Base-by-base conservation (phyloP, 202 grass and related monocot species). In the Musa balbisiana region DNA sequence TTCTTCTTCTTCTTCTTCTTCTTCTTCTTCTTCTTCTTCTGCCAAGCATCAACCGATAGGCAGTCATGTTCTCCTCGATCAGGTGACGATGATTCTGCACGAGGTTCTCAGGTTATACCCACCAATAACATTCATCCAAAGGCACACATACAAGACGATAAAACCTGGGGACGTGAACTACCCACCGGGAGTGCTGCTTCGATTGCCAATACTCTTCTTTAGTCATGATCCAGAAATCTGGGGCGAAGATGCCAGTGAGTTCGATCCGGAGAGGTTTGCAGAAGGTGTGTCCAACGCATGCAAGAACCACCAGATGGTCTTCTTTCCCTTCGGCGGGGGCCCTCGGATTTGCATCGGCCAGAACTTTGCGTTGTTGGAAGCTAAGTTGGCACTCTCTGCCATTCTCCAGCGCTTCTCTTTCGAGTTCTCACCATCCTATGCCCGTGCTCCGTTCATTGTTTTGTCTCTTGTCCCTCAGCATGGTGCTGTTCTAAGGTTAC, bases 21-120 rank as follows among this genome's bases (percentile, higher is more conserved):
- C n/a, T n/a, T n/a, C n/a, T n/a, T n/a, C n/a, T n/a, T n/a, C n/a
- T n/a, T n/a, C n/a, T n/a, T n/a, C n/a, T n/a, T n/a, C n/a, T n/a
- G 29, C 29, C 29, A 33, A 3, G 2, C n/a, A 33, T 33, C 29
- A 33, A 33, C 29, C 3, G 29, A 33, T 33, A 33, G 29, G 29
- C 29, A 33, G 29, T 3, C 3, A 33, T 33, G 29, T 33, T 3
- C 29, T 33, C 29, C 29, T 33, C 29, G 3, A 33, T 33, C 59
- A 93, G 87, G 83, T 93, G 72, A 88, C 83, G 1, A 90, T 90
- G 91, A 84, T 93, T 73, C 68, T 93, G 11, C 64, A 88, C 6
- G 91, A 93, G 85, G 85, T 93, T 63, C 85, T 93, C 64, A 83
- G 85, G 69, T 73, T 93, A 10, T 93, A 90, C 26, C 87, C 91